Evolutionary conservation across 2,329 filamentous ascomycete genomes (phyloP).

Genomic region (Lizonia empirigonia): DNA sequence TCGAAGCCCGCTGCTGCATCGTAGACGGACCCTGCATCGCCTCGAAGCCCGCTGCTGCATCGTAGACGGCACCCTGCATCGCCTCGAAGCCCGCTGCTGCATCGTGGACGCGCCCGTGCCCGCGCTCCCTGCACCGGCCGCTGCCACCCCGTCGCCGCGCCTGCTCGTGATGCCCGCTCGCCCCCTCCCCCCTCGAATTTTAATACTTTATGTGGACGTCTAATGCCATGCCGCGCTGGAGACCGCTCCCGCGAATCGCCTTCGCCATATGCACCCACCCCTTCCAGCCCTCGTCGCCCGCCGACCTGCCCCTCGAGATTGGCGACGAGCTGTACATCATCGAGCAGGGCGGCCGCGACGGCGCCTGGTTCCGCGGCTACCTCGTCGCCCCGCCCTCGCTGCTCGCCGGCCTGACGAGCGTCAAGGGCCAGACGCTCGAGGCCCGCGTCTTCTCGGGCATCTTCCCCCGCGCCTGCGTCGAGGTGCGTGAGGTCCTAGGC

Average conservation of each 20-base stretch:
- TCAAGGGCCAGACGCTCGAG: conserved; percentile 91
- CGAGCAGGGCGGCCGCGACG: conserved; percentile 84
- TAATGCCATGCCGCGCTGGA: conserved; percentile 68
- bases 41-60: too few species aligned
- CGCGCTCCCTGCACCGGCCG: too few species aligned
- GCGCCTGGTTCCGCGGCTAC: conserved; percentile 93
- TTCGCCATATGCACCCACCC: conserved; percentile 97
- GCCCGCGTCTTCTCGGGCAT: conserved; percentile 98
- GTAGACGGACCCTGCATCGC: too few species aligned
- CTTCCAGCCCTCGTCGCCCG: conserved; percentile 82
- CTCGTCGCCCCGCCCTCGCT: conserved; percentile 92
- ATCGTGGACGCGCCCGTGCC: neutral
- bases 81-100: too few species aligned
- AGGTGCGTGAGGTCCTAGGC: conserved; percentile 89
- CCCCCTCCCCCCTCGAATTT: conserved; percentile 33
- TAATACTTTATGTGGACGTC: too few species aligned
- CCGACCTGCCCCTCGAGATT: conserved; percentile 94
- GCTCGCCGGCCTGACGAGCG: conserved; percentile 86
- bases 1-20: too few species aligned
- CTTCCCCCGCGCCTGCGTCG: conserved; percentile 92
- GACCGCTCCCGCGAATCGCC: conserved; percentile 93
- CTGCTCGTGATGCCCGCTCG: conserved; percentile 42
- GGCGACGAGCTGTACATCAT: conserved; percentile 99
- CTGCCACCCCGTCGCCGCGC: too few species aligned
- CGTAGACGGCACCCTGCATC: too few species aligned